Conservation (phyloP, 2,329 filamentous ascomycete genomes). For the Tolypocladium paradoxum region DNA sequence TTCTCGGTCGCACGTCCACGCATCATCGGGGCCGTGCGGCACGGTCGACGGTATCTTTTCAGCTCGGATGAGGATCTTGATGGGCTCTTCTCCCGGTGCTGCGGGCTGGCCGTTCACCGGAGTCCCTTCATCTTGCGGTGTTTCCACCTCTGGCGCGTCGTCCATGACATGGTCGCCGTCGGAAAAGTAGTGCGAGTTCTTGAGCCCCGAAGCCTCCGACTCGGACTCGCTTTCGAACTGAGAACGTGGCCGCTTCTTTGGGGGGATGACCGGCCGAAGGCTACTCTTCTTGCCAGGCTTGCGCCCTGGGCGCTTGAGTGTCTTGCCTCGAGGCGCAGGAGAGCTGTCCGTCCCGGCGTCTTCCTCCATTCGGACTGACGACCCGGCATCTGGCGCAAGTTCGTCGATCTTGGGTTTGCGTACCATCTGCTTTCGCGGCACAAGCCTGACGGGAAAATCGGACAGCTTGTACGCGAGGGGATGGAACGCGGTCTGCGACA, state of each 20-base stretch:
- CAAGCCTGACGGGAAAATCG: conserved; percentile 16
- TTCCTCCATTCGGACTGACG: conserved; percentile 4
- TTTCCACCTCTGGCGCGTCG: not conserved
- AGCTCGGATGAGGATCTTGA: conserved; percentile 35
- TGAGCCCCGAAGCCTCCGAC: conserved; percentile 21
- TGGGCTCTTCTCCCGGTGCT: conserved; percentile 9
- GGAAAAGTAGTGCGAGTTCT: conserved; percentile 22
- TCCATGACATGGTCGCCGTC: conserved; percentile 21
- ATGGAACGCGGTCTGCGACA: conserved; percentile 14
- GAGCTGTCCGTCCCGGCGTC: conserved; percentile 6
- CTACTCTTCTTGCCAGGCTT: conserved; percentile 28
- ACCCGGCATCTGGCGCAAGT: not conserved
- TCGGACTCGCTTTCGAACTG: conserved; percentile 29
- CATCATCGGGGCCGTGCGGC: conserved; percentile 47
- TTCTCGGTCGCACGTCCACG: conserved; percentile 56
- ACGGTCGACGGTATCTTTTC: conserved; percentile 37
- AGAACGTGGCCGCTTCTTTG: conserved; percentile 33
- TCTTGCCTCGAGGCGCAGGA: conserved; percentile 18
- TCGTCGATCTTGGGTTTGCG: not conserved
- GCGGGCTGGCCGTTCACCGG: conserved; percentile 9
- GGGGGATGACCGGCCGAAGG: conserved; percentile 28
- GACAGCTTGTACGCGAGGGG: conserved; percentile 16
- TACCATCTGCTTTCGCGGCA: conserved; percentile 11
- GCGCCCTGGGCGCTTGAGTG: conserved; percentile 19
- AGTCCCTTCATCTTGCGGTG: conserved; percentile 5